These are phyloP conservation scores for Austroboletus niveus DNA, from an alignment of 1,284 basidiomycete species.

Conservation along the genomic window DNA sequence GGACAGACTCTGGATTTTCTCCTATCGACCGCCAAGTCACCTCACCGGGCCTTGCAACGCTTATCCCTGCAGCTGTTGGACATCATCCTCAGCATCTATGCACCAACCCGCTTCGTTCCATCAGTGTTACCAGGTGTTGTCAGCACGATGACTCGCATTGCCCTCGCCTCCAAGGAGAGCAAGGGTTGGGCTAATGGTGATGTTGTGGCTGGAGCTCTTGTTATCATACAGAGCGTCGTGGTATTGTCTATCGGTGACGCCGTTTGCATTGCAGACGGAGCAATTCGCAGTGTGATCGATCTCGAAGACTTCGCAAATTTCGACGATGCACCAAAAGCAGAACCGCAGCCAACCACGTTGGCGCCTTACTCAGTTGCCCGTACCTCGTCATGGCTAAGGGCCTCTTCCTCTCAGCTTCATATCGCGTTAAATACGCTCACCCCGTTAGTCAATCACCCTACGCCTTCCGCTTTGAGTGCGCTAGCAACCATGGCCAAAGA, in stretches of 20 bases:
- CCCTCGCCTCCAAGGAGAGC: slow-evolving; percentile 50
- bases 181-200: slow-evolving; percentile 67
- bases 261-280: slow-evolving; percentile 61
- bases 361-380: slow-evolving; percentile 47
- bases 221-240: slow-evolving; percentile 55
- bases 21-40: slow-evolving; percentile 54
- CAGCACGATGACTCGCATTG: slow-evolving; percentile 70
- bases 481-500: slow-evolving; percentile 53
- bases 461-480: slow-evolving; percentile 55
- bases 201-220: slow-evolving; percentile 57
- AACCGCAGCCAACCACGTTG: slow-evolving; percentile 13
- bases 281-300: slow-evolving; percentile 50
- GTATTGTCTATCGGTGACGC: slow-evolving; percentile 61
- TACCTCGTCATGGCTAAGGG: slow-evolving; percentile 58
- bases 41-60: slow-evolving; percentile 59
- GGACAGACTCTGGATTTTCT: slow-evolving; percentile 81
- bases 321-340: slow-evolving; percentile 16
- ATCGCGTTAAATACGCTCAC: slow-evolving; percentile 64
- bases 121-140: slow-evolving; percentile 81
- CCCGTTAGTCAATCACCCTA: slow-evolving; percentile 65
- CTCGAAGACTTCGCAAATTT: slow-evolving; percentile 59
- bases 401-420: slow-evolving; percentile 65
- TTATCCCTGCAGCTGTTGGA: slow-evolving; percentile 60
- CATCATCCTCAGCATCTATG: slow-evolving; percentile 58
- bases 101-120: slow-evolving; percentile 61